Conservation (phyloP, 2,329 filamentous ascomycete species). For the Sordariomycetes sp. region DNA sequence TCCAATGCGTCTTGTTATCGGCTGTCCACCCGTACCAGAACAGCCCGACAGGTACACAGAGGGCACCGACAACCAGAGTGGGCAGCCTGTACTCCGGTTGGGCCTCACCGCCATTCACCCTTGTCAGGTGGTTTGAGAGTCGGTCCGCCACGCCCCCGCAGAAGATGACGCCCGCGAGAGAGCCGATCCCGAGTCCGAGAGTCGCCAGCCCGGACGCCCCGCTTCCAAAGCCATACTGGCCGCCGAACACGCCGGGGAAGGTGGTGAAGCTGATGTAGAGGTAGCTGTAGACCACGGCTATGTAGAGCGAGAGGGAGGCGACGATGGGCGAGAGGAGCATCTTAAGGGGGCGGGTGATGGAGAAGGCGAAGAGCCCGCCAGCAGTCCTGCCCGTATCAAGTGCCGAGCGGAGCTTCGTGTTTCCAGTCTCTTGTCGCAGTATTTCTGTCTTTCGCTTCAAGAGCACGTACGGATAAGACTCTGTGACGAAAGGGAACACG, state of each 20-base stretch:
- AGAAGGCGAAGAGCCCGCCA: slow-evolving; percentile 35
- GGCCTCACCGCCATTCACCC: slow-evolving; percentile 34
- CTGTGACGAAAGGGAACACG: slow-evolving; percentile 27
- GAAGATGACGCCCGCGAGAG: slow-evolving; percentile 25
- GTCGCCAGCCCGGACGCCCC: slow-evolving; percentile 31
- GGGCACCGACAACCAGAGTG: slow-evolving; percentile 34
- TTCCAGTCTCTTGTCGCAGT: slow-evolving; percentile 39
- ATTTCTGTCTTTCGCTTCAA: slow-evolving; percentile 28
- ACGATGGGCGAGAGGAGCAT: slow-evolving; percentile 33
- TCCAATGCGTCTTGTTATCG: slow-evolving; percentile 43
- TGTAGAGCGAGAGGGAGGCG: slow-evolving; percentile 29
- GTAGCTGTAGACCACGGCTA: slow-evolving; percentile 33
- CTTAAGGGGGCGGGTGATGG: slow-evolving; percentile 35
- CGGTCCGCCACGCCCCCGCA: slow-evolving; percentile 21
- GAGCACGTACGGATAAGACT: slow-evolving; percentile 37
- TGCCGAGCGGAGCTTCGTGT: slow-evolving; percentile 13
- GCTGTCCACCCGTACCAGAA: slow-evolving; percentile 52
- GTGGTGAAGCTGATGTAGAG: slow-evolving; percentile 41
- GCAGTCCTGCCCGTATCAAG: not conserved
- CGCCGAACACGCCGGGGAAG: slow-evolving; percentile 32
- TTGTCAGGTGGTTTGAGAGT: slow-evolving; percentile 26
- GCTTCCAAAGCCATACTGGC: slow-evolving; percentile 22
- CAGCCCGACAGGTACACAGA: slow-evolving; percentile 41
- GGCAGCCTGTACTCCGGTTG: slow-evolving; percentile 38
- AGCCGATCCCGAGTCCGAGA: slow-evolving; percentile 36